Base-by-base conservation (phyloP, 73 alveolate genomes). In the Symbiodinium pilosum region DNA sequence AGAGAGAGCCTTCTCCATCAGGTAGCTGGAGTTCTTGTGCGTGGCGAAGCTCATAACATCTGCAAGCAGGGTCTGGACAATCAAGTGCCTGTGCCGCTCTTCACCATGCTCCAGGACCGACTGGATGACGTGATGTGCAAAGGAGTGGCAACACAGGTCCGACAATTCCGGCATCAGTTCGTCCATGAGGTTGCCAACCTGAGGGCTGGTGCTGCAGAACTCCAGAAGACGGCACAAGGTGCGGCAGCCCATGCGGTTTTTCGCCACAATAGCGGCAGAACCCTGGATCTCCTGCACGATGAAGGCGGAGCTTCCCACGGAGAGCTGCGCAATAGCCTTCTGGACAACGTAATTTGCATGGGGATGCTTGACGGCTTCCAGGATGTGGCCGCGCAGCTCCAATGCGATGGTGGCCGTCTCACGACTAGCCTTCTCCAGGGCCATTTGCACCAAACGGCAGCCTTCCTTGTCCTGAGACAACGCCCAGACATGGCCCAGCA, bases 301-400 rank as follows among this genome's bases (percentile, higher is more conserved):
- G 39, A 89, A 89, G 18, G 69, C 73, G n/a, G 47, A n/a, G 77
- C 71, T 30, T 4, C 71, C 96, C 16, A 77, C 41, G 42, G 96
- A 69, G 52, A 89, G 86, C 51, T 89, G 96, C 12, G 96, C 40
- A 86, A 89, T 87, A 69, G 68, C 87, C 44, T 87, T 56, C 26
- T 87, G 95, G 95, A 87, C 42, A 43, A 87, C 95, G 83, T 87
- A 87, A 34, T 87, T 87, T 64, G 95, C 95, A 59, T 87, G 26
- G 43, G 95, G 95, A 36, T 86, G 59, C 86, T n/a, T 87, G 56
- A 52, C 86, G 30, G 95, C 95, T 26, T 52, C 95, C 32, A 89
- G 75, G 73, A 89, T 87, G 26, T 89, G 96, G 4, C 96, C 96
- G 38, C 52, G 93, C 83, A 86, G 83, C 83, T 86, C 93, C 41